Percentiles rank a stretch among this genome's conserved stretches.
Conservation (phyloP, 306 rosid species). For the Trifolium subterraneum region DNA sequence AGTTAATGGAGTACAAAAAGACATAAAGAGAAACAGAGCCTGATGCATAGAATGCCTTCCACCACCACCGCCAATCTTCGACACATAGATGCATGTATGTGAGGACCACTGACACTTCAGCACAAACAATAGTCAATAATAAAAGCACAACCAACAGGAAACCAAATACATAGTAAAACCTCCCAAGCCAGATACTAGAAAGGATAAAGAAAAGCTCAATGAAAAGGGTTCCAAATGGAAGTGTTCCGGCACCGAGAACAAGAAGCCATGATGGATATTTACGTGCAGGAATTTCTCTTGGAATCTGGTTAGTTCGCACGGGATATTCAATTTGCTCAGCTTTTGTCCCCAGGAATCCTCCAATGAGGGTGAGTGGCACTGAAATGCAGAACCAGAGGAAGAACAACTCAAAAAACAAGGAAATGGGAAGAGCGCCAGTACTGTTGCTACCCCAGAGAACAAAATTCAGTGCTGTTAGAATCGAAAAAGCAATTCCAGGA, state of each 20-base stretch:
- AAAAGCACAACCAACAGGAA: conserved; percentile 81
- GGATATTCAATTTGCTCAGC: conserved; percentile 77
- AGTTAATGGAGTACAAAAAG: conserved; percentile 91
- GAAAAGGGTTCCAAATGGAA: conserved; percentile 96
- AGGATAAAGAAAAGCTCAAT: conserved; percentile 96
- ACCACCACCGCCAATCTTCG: conserved; percentile 99
- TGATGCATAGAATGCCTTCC: conserved; percentile 97
- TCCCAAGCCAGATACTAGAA: conserved; percentile 98
- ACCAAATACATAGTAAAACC: conserved; percentile 94
- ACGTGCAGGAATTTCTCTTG: conserved; percentile 89
- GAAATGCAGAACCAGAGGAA: conserved; percentile 97
- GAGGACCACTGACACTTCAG: conserved; percentile 96
- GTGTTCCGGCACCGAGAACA: conserved; percentile 95
- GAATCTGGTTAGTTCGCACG: conserved; percentile 92
- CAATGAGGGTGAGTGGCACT: conserved; percentile 90
- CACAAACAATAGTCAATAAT: conserved; percentile 82
- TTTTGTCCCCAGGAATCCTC: conserved; percentile 87
- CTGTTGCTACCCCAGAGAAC: conserved; percentile 93
- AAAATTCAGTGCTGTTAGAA: conserved; percentile 83
- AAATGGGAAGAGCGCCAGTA: conserved; percentile 95
- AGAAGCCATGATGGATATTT: conserved; percentile 98
- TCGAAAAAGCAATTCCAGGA: conserved; percentile 83
- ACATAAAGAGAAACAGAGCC: conserved; percentile 92
- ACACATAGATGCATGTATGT: conserved; percentile 98
- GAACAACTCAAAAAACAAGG: conserved; percentile 72